Evolutionary conservation across 768 basidiomycete species (phyloP).

Genomic region (Mycena floridula): DNA sequence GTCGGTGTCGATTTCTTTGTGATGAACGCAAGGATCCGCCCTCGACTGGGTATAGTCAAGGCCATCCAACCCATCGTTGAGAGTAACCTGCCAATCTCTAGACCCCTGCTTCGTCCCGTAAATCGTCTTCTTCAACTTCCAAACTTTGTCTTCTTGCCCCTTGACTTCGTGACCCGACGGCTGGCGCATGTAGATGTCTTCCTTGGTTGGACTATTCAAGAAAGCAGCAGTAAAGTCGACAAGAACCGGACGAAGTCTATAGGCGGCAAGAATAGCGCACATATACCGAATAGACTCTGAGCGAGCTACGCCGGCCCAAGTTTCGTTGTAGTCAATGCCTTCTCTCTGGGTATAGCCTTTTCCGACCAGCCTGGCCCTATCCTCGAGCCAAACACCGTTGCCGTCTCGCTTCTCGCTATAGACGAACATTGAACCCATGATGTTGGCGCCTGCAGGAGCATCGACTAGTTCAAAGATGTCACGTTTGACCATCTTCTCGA

Average conservation of each 20-base stretch:
- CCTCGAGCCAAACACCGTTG: constrained; percentile 5
- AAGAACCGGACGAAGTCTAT: constrained; percentile 1
- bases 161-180: constrained; percentile 8
- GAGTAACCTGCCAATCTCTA: not conserved
- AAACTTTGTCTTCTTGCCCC: not conserved
- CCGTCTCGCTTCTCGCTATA: not conserved
- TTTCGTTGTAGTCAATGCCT: constrained; percentile 26
- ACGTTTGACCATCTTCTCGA: not conserved
- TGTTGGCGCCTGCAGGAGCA: not conserved
- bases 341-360: constrained; percentile 26
- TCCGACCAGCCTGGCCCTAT: constrained; percentile 25
- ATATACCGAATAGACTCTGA: constrained; percentile 11
- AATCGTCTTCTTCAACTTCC: not conserved
- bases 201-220: constrained; percentile 16
- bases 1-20: not conserved
- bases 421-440: not conserved
- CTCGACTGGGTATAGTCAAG: constrained; percentile 11
- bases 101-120: not conserved
- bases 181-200: constrained; percentile 20
- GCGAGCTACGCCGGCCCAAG: constrained; percentile 15
- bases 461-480: not conserved
- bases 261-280: constrained; percentile 15
- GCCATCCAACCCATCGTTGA: not conserved
- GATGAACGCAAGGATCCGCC: constrained; percentile 14
- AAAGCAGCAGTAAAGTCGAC: constrained; percentile 16